Evolutionary conservation across 192 early-diverging fungal genomes (phyloP).

Genomic region (Chytriomyces sp.): DNA sequence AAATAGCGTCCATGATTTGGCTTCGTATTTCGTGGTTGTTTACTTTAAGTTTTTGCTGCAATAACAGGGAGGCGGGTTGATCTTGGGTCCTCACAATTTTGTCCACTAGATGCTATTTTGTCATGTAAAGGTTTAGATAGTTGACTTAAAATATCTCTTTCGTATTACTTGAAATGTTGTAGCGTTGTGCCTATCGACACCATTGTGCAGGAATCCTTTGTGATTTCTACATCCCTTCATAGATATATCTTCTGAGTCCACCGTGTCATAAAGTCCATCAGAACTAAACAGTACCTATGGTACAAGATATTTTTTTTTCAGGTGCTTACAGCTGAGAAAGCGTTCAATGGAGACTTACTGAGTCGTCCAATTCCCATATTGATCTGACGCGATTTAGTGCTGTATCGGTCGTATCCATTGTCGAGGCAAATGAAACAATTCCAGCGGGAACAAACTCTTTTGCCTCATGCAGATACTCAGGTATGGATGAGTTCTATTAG

Average conservation of each 20-base stretch:
- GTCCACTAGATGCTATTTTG: constrained; percentile 58
- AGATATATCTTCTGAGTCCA: constrained; percentile 12
- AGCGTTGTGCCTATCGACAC: background rate
- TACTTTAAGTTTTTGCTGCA: constrained; percentile 71
- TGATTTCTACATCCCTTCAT: background rate
- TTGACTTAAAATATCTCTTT: too few species aligned
- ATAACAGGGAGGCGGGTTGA: constrained; percentile 70
- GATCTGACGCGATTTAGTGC: constrained; percentile 4
- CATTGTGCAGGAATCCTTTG: background rate
- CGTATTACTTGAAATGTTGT: constrained; percentile 19
- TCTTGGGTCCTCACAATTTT: constrained; percentile 69
- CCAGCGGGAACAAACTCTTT: constrained; percentile 17
- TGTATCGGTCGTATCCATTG: background rate
- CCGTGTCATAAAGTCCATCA: background rate
- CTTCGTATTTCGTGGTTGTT: constrained; percentile 48
- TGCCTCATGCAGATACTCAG: constrained; percentile 7
- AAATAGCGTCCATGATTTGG: constrained; percentile 62
- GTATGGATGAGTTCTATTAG: background rate
- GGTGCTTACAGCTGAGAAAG: background rate
- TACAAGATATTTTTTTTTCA: background rate
- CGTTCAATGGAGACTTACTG: background rate
- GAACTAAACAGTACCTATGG: background rate
- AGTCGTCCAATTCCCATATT: constrained; percentile 20
- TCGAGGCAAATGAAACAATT: background rate
- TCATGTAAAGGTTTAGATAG: background rate